Percentiles rank a stretch among this genome's conserved stretches.
These are phyloP conservation scores for Boletus reticulatus DNA, from an alignment of 768 basidiomycete genomes.

Conservation along the genomic window DNA sequence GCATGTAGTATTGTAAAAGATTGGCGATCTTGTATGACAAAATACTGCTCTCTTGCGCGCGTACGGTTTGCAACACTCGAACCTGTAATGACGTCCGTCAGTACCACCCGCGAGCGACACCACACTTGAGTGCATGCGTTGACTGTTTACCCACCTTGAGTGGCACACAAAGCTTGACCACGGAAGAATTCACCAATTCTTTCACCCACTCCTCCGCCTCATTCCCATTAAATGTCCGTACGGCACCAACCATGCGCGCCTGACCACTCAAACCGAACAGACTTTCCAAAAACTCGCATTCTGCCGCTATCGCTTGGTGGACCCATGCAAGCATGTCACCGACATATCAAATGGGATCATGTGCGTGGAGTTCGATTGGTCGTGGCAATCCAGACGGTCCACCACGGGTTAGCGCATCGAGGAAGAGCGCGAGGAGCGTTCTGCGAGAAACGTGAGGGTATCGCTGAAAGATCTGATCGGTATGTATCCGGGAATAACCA, in stretches of 20 bases:
- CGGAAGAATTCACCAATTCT: slow-evolving; percentile 78
- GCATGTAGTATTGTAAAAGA: slow-evolving; percentile 89
- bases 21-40: slow-evolving; percentile 92
- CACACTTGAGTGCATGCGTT: too few relatives aligned
- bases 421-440: slow-evolving; percentile 79
- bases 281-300: slow-evolving; percentile 89
- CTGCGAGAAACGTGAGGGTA: slow-evolving; percentile 69
- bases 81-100: slow-evolving; percentile 41
- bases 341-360: slow-evolving; percentile 93
- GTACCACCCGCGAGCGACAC: background rate
- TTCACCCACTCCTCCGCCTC: slow-evolving; percentile 81
- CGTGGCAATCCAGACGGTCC: slow-evolving; percentile 82
- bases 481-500: background rate
- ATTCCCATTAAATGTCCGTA: slow-evolving; percentile 48
- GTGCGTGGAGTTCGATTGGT: slow-evolving; percentile 97
- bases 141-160: slow-evolving; percentile 56
- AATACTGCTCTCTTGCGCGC: slow-evolving; percentile 91
- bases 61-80: slow-evolving; percentile 90
- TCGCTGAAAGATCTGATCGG: slow-evolving; percentile 47
- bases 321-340: slow-evolving; percentile 99
- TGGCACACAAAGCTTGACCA: slow-evolving; percentile 85
- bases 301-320: slow-evolving; percentile 92
- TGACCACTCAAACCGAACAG: slow-evolving; percentile 66
- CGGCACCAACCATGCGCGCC: slow-evolving; percentile 71
- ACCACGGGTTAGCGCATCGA: slow-evolving; percentile 85